Percentiles rank a stretch among this genome's conserved stretches.
These are phyloP conservation scores for Scutellaria barbata DNA, from an alignment of 257 asterid genomes.

Conservation along the genomic window DNA sequence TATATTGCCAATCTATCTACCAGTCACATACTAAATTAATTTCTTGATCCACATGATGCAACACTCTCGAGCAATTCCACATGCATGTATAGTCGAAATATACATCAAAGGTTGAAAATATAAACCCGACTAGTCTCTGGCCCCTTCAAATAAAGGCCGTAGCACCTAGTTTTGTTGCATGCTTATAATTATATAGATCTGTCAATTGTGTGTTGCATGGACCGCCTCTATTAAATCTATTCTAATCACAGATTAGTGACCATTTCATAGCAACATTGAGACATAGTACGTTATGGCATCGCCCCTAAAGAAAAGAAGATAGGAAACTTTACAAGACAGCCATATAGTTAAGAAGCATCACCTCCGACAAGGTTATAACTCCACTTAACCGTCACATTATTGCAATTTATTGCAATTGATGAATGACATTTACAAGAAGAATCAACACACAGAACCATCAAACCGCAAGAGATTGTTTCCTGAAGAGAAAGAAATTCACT, in stretches of 20 bases:
- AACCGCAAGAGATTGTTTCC: neutral
- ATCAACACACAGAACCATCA: neutral
- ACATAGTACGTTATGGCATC: neutral
- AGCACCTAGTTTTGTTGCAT: neutral
- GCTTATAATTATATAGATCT: neutral
- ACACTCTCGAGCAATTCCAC: slow-evolving; percentile 26
- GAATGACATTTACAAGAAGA: neutral
- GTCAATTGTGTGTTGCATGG: slow-evolving; percentile 19
- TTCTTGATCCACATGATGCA: slow-evolving; percentile 26
- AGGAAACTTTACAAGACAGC: neutral
- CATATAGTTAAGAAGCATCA: neutral
- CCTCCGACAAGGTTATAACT: neutral
- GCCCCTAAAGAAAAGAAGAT: neutral
- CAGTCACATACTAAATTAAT: slow-evolving; percentile 28
- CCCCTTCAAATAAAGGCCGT: slow-evolving; percentile 2
- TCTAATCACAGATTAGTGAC: neutral
- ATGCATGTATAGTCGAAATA: slow-evolving; percentile 10
- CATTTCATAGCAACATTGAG: slow-evolving; percentile 20
- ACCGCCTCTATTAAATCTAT: slow-evolving; percentile 24
- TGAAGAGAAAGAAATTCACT: neutral
- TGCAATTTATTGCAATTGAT: slow-evolving; percentile 2
- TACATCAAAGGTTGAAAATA: neutral
- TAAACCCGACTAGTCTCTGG: slow-evolving; percentile 10
- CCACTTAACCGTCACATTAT: neutral
- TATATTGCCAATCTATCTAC: slow-evolving; percentile 4